Conservation (phyloP, 2,329 filamentous ascomycete genomes). For the Ascochyta viciae-villosae region DNA sequence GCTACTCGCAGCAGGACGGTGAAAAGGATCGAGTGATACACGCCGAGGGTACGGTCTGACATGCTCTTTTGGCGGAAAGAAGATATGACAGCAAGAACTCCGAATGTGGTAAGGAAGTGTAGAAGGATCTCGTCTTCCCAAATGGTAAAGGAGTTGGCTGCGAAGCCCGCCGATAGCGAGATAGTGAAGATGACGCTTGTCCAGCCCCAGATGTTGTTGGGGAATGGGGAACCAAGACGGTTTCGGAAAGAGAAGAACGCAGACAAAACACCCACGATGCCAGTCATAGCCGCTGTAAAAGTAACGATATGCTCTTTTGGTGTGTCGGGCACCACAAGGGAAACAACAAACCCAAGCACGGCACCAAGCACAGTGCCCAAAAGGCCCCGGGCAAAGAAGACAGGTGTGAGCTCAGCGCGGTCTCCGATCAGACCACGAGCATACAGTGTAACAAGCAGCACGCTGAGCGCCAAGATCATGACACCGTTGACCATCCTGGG, state of each 20-base stretch:
- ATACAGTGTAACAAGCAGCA: slow-evolving; percentile 76
- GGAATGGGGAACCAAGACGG: slow-evolving; percentile 63
- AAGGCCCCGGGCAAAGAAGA: slow-evolving; percentile 60
- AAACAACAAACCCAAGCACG: slow-evolving; percentile 51
- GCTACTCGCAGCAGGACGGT: slow-evolving; percentile 78
- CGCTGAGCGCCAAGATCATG: slow-evolving; percentile 69
- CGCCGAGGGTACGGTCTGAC: slow-evolving; percentile 74
- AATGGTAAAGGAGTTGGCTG: slow-evolving; percentile 97
- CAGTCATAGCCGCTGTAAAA: slow-evolving; percentile 51
- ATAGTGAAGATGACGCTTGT: slow-evolving; percentile 79
- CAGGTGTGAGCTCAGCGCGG: slow-evolving; percentile 60
- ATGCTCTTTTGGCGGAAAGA: slow-evolving; percentile 75
- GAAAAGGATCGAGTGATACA: slow-evolving; percentile 87
- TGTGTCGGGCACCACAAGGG: slow-evolving; percentile 51
- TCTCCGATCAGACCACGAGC: slow-evolving; percentile 65
- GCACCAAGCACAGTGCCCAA: slow-evolving; percentile 58
- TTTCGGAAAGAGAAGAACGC: slow-evolving; percentile 52
- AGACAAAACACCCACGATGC: slow-evolving; percentile 49
- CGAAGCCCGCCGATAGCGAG: slow-evolving; percentile 91
- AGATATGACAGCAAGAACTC: slow-evolving; percentile 73
- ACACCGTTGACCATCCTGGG: slow-evolving; percentile 85
- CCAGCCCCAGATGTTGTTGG: slow-evolving; percentile 87
- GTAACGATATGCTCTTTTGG: slow-evolving; percentile 50
- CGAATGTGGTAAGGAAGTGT: slow-evolving; percentile 90
- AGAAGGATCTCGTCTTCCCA: slow-evolving; percentile 97